Evolutionary conservation across 805 yeast species (phyloP).

Genomic region (Lachancea thermotolerans): DNA sequence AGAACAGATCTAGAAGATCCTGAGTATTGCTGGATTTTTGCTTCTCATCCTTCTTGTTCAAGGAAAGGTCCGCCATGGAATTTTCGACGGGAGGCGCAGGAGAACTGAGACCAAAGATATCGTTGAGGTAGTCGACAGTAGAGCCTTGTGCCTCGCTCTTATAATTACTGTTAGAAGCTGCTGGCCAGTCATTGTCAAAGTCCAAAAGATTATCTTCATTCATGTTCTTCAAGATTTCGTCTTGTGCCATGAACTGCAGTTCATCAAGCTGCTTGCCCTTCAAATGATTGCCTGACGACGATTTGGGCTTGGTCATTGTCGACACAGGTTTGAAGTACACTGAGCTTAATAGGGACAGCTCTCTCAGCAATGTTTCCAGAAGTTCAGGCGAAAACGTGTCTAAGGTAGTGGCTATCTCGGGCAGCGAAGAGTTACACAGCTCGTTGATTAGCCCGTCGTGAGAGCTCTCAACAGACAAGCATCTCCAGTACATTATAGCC

Average conservation of each 20-base stretch:
- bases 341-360: slow-evolving; percentile 78
- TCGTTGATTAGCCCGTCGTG: slow-evolving; percentile 21
- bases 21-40: slow-evolving; percentile 18
- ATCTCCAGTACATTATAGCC: slow-evolving; percentile 76
- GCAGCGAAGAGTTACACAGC: slow-evolving; percentile 43
- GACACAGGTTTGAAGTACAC: slow-evolving; percentile 81
- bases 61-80: neutral
- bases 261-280: slow-evolving; percentile 64
- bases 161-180: slow-evolving; percentile 9
- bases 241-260: slow-evolving; percentile 66
- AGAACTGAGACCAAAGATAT: slow-evolving; percentile 44
- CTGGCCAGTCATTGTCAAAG: slow-evolving; percentile 53
- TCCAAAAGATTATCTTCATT: slow-evolving; percentile 80
- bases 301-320: slow-evolving; percentile 44
- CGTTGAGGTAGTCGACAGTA: slow-evolving; percentile 67
- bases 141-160: slow-evolving; percentile 18
- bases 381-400: slow-evolving; percentile 63
- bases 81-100: slow-evolving; percentile 3
- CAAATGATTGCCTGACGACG: slow-evolving; percentile 33
- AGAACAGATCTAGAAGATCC: slow-evolving; percentile 28
- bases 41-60: slow-evolving; percentile 1
- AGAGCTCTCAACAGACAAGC: slow-evolving; percentile 43
- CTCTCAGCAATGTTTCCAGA: slow-evolving; percentile 61
- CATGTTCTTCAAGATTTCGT: slow-evolving; percentile 58
- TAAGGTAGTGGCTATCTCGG: slow-evolving; percentile 66